A percentile compares a stretch with the other conserved stretches of the same genome.
phyloP scores from a whole-genome alignment of 73 alveolate genomes.

The Uronychia setigera region DNA sequence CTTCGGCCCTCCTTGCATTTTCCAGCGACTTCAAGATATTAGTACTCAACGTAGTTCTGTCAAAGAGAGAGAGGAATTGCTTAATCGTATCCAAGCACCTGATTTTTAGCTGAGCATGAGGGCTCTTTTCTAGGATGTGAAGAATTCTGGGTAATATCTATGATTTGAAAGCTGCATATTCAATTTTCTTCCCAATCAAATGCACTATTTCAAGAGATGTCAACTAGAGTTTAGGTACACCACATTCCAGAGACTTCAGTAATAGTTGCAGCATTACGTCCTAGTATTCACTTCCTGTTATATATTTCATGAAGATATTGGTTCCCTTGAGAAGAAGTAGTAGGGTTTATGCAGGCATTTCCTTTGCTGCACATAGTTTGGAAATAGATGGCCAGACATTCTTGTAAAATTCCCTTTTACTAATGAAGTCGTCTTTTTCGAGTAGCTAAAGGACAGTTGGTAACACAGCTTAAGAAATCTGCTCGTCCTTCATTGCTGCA shows the following conservation, averaged over 20 bases:
- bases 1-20: constrained; percentile 73
- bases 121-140: constrained; percentile 52
- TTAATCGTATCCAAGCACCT: constrained; percentile 71
- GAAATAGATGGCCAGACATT: constrained; percentile 56
- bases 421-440: constrained; percentile 62
- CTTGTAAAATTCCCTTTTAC: constrained; percentile 60
- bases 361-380: constrained; percentile 62
- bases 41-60: constrained; percentile 74
- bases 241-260: constrained; percentile 87
- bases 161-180: constrained; percentile 72
- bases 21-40: constrained; percentile 75
- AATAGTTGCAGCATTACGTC: constrained; percentile 33
- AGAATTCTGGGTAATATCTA: constrained; percentile 85
- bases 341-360: constrained; percentile 69
- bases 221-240: constrained; percentile 85
- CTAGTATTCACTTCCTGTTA: constrained; percentile 42
- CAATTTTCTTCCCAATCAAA: constrained; percentile 74
- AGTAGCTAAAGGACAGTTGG: constrained; percentile 81
- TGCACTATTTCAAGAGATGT: constrained; percentile 74
- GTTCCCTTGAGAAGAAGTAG: constrained; percentile 47
- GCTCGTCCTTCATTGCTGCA: constrained; percentile 63
- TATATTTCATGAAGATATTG: constrained; percentile 48
- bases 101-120: constrained; percentile 63
- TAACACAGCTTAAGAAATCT: constrained; percentile 72
- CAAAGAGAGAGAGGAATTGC: constrained; percentile 68